A percentile compares a stretch with the other conserved stretches of the same genome.
Evolutionary conservation across 495 filamentous ascomycete species (phyloP).

Genomic region (Daldinia loculata): DNA sequence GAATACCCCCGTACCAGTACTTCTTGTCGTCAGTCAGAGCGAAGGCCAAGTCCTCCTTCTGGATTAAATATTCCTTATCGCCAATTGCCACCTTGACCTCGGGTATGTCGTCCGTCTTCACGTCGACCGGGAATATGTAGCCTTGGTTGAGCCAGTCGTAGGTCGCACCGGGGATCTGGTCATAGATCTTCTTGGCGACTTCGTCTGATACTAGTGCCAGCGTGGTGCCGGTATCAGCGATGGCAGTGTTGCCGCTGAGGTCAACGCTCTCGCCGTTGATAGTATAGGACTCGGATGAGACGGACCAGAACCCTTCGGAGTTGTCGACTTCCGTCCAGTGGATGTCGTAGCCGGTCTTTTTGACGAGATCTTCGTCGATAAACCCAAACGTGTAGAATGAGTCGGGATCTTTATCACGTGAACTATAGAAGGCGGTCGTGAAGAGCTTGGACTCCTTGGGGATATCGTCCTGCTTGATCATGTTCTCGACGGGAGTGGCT

Average conservation of each 20-base stretch:
- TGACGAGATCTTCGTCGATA: conserved; percentile 72
- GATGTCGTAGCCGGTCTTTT: conserved; percentile 62
- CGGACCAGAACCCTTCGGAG: conserved; percentile 76
- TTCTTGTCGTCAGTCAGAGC: conserved; percentile 64
- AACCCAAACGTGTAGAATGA: conserved; percentile 85
- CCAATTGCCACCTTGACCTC: conserved; percentile 74
- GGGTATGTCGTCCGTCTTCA: conserved; percentile 67
- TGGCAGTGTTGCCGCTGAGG: conserved; percentile 73
- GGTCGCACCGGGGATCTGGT: conserved; percentile 70
- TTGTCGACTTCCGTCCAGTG: conserved; percentile 73
- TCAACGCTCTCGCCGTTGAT: conserved; percentile 67
- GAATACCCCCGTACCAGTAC: conserved; percentile 77
- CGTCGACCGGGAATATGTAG: conserved; percentile 69
- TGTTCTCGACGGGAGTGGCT: conserved; percentile 77
- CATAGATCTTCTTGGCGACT: conserved; percentile 73
- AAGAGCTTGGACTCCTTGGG: conserved; percentile 71
- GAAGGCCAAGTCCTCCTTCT: conserved; percentile 77
- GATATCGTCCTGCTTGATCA: conserved; percentile 74
- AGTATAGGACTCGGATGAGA: conserved; percentile 66
- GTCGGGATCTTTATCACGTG: conserved; percentile 64
- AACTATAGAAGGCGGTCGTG: conserved; percentile 74
- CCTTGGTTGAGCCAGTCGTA: conserved; percentile 73
- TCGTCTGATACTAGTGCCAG: conserved; percentile 74
- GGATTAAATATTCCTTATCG: conserved; percentile 68
- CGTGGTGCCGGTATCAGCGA: conserved; percentile 82